Base-by-base conservation (phyloP, 139 green algal species). In the Chlamydomonas schloesseri region DNA sequence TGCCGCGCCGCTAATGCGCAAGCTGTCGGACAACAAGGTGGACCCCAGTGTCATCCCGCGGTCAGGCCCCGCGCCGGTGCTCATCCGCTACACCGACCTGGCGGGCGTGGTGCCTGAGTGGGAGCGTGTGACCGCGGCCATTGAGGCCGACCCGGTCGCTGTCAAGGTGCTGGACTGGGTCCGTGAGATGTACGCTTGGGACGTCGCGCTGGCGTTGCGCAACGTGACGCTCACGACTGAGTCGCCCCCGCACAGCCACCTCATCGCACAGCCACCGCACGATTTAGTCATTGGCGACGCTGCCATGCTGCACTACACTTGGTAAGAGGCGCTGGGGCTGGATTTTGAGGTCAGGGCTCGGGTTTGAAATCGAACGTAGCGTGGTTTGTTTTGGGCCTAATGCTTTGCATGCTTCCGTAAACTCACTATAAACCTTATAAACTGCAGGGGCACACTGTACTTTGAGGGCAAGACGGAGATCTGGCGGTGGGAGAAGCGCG, bases 121-220 rank as follows among this genome's bases (percentile, higher is more conserved):
- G 97, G 95, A 98, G 90, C 76, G 80, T 20, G 73, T 96, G 34
- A 94, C 96, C 0, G 92, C 89, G 0, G 78, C 84, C 57, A 98
- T 99, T 60, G 97, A 99, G 87, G 85, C 71, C 18, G 90, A 96
- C 79, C 92, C 95, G 58, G 90, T 97, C 34, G 73, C 96, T 88
- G 68, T 97, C 34, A 93, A 97, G 90, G 86, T 65, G 50, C 69
- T 87, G 81, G 86, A 88, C 71, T 98, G 95, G 96, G 93, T 98
- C 67, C 93, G 96, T 3, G 96, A 99, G 89, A 99, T 99, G 96
- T 98, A 98, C 73, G 96, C 94, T 1, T 98, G 96, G 87, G 89
- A 91, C 74, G 90, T 92, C 2, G 90, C 91, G 0, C 34, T 89
- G 68, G 90, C 91, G 11, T 70, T 91, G 64, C 89, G 93, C 81